Evolutionary conservation across 1,139 yeast genomes (phyloP).

Genomic region (Yamadazyma atmosphaerica): DNA sequence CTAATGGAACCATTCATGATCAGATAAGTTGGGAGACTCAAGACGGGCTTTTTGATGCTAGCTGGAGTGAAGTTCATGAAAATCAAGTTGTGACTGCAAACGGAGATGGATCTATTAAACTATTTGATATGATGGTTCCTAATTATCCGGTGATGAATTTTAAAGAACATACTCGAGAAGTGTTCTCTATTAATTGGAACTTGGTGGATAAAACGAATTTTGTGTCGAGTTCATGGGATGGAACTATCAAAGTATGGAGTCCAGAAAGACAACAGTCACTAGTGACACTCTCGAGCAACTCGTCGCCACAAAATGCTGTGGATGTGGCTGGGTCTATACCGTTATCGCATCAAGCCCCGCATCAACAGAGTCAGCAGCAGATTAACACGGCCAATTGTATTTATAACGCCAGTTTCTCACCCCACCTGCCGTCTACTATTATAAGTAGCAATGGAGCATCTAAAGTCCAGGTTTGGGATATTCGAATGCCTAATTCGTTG

Average conservation of each 20-base stretch:
- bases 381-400: slow-evolving; percentile 52
- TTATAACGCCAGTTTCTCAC: slow-evolving; percentile 81
- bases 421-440: slow-evolving; percentile 73
- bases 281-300: slow-evolving; percentile 49
- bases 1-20: slow-evolving; percentile 58
- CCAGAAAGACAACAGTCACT: slow-evolving; percentile 63
- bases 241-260: slow-evolving; percentile 72
- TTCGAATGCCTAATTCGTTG: slow-evolving; percentile 66
- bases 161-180: slow-evolving; percentile 82
- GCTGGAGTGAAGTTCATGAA: slow-evolving; percentile 91
- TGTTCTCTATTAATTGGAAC: slow-evolving; percentile 88
- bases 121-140: slow-evolving; percentile 72
- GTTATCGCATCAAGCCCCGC: slow-evolving; percentile 32
- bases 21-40: slow-evolving; percentile 80
- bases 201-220: slow-evolving; percentile 71
- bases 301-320: slow-evolving; percentile 11
- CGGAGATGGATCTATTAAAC: slow-evolving; percentile 86
- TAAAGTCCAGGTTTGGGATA: slow-evolving; percentile 79
- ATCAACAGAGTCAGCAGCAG: slow-evolving; percentile 22
- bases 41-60: slow-evolving; percentile 84
- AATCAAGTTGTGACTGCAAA: slow-evolving; percentile 80
- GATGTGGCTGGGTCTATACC: slow-evolving; percentile 29
- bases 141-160: slow-evolving; percentile 75
- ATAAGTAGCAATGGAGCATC: slow-evolving; percentile 82
- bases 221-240: slow-evolving; percentile 90